Base-by-base conservation (phyloP, 1,139 yeast species). In the Zhuliangozyma blackwelliae region DNA sequence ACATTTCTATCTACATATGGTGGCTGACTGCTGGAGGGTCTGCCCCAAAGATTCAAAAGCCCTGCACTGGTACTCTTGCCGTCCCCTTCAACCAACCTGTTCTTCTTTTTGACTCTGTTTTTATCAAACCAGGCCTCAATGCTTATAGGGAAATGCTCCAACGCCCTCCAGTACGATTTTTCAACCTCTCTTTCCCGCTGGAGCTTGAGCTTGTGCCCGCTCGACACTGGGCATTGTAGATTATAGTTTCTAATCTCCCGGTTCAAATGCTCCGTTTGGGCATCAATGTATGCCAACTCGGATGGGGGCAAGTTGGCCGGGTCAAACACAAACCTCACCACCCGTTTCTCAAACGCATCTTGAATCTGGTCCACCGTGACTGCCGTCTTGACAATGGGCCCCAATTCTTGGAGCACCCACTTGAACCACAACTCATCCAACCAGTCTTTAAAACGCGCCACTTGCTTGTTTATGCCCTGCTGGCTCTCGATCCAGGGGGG, bases 401-500 rank as follows among this genome's bases (percentile, higher is more conserved):
- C 23, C 7, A 22, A 9, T 9, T 22, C 23, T 7, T 7, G 9
- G 11, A 70, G 48, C 5, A 68, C 57, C 50, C 65, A 54, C 11
- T 53, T 54, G 32, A 59, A 52, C 80, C 83, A 78, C 32, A 62
- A 59, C 5, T 52, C 43, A 32, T 69, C 73, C 26, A 82, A 37
- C 26, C 63, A 66, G 0, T 45, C 38, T 34, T 88, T 57, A 39
- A 85, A 76, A 1, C 52, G 50, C 1, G 48, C 52, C 5, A 83
- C 66, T 27, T 72, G 74, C 2, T 51, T 45, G 34, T 72, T 73
- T 5, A 86, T 71, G 4, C 73, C 68, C 32, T 78, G 75, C 57
- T 88, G 96, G 37, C 75, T 79, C 49, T 87, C 95, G 25, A 88
- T 81, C 96, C 96, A 88, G 0, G 95, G 94, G 0, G 96, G 96